These are phyloP conservation scores for Phialophora expanda DNA, from an alignment of 2,329 filamentous ascomycete genomes.

Conservation along the genomic window DNA sequence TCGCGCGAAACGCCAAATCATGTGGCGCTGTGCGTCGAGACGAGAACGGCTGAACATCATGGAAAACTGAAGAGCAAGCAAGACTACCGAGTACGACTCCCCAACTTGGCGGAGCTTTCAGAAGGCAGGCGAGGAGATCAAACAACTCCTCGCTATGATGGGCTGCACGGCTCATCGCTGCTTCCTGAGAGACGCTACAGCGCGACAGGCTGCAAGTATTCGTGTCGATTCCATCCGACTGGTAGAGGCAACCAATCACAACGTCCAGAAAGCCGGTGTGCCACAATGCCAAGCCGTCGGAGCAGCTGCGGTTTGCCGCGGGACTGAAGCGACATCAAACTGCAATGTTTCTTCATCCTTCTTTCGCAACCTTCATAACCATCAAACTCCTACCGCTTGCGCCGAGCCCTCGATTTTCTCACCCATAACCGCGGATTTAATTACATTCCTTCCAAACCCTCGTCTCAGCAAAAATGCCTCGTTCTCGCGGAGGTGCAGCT, in stretches of 20 bases:
- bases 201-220: slow-evolving; percentile 3
- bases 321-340: neutral
- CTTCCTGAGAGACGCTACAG: neutral
- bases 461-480: slow-evolving; percentile 67
- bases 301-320: neutral
- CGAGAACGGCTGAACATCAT: no score
- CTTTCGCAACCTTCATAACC: slow-evolving; percentile 6
- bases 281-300: neutral
- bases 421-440: neutral
- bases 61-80: no score
- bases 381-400: slow-evolving; percentile 4
- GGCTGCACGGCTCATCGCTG: neutral
- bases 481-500: slow-evolving; percentile 65
- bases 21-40: neutral
- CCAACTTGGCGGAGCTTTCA: no score
- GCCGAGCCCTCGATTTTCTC: neutral
- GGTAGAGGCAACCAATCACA: neutral
- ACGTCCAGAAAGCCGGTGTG: neutral
- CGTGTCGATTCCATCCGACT: neutral
- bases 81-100: no score
- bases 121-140: neutral
- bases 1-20: neutral
- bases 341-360: neutral
- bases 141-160: neutral
- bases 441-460: neutral